Conservation (phyloP, 345 rosid species). For the Euphorbia tirucalli region DNA sequence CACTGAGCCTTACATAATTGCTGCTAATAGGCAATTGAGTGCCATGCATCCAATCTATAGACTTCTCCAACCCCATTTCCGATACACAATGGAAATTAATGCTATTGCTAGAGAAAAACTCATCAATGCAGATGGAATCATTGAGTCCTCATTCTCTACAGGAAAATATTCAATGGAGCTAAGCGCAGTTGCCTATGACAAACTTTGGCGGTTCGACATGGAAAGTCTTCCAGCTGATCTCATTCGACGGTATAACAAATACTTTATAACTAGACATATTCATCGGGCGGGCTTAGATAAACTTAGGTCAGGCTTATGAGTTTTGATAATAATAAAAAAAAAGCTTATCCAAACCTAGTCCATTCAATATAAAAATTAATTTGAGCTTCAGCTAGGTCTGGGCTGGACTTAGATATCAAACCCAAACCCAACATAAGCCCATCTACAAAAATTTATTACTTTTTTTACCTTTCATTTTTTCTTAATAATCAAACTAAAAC, state of each 20-base stretch:
- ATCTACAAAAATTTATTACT: no score
- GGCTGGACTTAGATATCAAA: no score
- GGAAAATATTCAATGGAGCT: constrained; percentile 50
- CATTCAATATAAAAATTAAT: no score
- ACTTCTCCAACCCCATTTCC: constrained; percentile 59
- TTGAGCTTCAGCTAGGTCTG: no score
- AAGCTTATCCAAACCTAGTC: no score
- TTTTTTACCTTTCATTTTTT: no score
- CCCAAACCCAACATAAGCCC: no score
- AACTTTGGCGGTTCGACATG: constrained; percentile 45
- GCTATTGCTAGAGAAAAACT: constrained; percentile 54
- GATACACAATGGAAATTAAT: constrained; percentile 73
- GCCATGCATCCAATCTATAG: constrained; percentile 61
- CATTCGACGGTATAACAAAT: constrained; percentile 48
- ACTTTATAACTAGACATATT: no score
- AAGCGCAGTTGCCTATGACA: constrained; percentile 46
- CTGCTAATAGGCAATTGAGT: constrained; percentile 58
- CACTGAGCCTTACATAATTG: constrained; percentile 60
- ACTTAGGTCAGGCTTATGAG: no score
- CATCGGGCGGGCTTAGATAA: no score
- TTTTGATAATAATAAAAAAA: no score
- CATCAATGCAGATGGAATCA: constrained; percentile 52
- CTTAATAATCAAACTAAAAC: no score
- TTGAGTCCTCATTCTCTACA: constrained; percentile 51
- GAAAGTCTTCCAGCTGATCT: constrained; percentile 49